Base-by-base conservation (phyloP, 2,329 filamentous ascomycete genomes). In the Sporothrix curviconia region DNA sequence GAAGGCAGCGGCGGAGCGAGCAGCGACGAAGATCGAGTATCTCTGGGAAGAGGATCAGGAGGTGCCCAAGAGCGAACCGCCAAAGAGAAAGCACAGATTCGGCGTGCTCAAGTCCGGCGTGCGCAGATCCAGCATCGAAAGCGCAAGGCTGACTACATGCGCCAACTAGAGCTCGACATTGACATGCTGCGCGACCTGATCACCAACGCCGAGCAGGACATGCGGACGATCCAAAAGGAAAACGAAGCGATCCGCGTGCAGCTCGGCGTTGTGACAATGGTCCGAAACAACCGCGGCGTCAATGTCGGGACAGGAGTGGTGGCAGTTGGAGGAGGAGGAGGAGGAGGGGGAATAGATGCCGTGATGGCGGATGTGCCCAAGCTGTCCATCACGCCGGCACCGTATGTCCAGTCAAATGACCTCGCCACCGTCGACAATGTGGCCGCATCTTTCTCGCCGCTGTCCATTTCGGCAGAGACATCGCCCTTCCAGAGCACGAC, bases 121-220 rank as follows among this genome's bases (percentile, higher is more conserved):
- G 79, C 79, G 2, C 79, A 82, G 70, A 74, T 76, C 37, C 74
- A 80, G 65, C 79, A 82, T 63, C 78, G 79, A 15, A 75, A 79
- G 66, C 77, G 79, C 64, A 82, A 81, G 64, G 78, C 76, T 52
- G 76, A 81, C 65, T 80, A 82, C 64, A 72, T 78, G 61, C 76
- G 75, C 64, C 71, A 81, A 68, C 75, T 82, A 30, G 79, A 82
- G 69, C 68, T 74, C 59, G 78, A 82, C 62, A 68, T 78, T 17
- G 70, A 72, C 14, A 70, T 71, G 60, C 71, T 79, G 56, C 74
- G 78, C 12, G 74, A 77, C 52, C 66, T 76, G 61, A 77, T 82
- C 59, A 69, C 73, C 39, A 66, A 66, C 15, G 67, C 71, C 0
- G 72, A 78, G 64, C 64, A 66, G 14, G 76, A 79, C 43, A 65